Evolutionary conservation across 176 grass and related monocot species (phyloP), one percentile per base, ranked within the genome.

Genomic region (Juncus inflexus): DNA sequence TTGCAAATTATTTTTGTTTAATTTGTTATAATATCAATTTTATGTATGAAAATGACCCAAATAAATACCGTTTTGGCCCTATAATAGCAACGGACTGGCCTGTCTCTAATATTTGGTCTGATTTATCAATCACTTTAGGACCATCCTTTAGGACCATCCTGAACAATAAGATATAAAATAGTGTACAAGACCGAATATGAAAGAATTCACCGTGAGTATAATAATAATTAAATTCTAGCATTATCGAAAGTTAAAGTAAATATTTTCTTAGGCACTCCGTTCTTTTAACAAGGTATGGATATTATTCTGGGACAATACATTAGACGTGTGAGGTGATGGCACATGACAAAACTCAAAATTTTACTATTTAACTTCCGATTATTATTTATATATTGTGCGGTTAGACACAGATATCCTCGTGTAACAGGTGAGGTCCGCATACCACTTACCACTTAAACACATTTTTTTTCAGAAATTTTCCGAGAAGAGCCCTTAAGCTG

Each of bases 321-420:
- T 5, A 38, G 28, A 15, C 6, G 6, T 65, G 16, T 65, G 3
- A n/a, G 11, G 7, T 37, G 61, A 37, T 7, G 61, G 61, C 12
- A 65, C 12, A 6, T 2, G 40, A 65, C 6, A 37, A 39, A 65
- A 40, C 41, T 65, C 15, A 65, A 6, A 35, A 65, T 37, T 6
- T 42, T 8, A 12, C 10, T 65, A 7, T 38, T 6, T 11, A 65
- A 65, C 35, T 6, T 11, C 61, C 61, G n/a, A 35, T 65, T 12
- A 12, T 65, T 16, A 39, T 65, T 1, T 8, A 65, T 9, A 65
- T 38, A 65, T 38, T 65, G 12, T 4, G 61, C 61, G 41, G 61
- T 35, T 7, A 65, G 12, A 11, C 3, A 65, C 2, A 65, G 19
- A 38, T 65, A 65, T 2, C 28, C 61, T n/a, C 41, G 28, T 7